These are phyloP conservation scores for Boletus rubescentipes DNA, from an alignment of 768 basidiomycete species.

Conservation along the genomic window DNA sequence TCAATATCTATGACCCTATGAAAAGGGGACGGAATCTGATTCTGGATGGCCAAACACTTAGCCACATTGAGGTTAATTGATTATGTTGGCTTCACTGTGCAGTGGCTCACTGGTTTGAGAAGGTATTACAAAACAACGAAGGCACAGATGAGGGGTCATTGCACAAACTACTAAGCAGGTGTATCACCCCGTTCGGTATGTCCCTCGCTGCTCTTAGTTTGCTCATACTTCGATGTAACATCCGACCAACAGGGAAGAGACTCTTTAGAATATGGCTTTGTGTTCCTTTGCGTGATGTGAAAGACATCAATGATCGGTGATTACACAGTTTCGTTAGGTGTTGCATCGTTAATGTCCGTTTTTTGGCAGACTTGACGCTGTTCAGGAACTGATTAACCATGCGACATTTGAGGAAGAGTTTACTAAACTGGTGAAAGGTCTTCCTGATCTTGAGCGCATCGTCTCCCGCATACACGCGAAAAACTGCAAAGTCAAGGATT, in stretches of 20 bases:
- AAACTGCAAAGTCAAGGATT: conserved; percentile 84
- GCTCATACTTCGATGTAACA: conserved; percentile 6
- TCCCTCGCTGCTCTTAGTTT: conserved; percentile 10
- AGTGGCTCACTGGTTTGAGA: conserved; percentile 6
- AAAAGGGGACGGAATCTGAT: conserved; percentile 81
- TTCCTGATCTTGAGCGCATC: conserved; percentile 92
- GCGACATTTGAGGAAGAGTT: conserved; percentile 77
- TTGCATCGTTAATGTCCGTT: conserved; percentile 17
- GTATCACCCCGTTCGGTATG: conserved; percentile 87
- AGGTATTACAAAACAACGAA: conserved; percentile 90
- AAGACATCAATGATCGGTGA: conserved; percentile 88
- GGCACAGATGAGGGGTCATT: conserved; percentile 91
- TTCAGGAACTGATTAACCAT: conserved; percentile 85
- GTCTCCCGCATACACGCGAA: conserved; percentile 95
- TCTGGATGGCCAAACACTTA: conserved; percentile 92
- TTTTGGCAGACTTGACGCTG: conserved; percentile 78
- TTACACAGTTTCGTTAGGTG: conserved; percentile 17
- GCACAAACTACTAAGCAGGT: conserved; percentile 75
- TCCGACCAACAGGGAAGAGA: conserved; percentile 68
- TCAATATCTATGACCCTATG: conserved; percentile 97
- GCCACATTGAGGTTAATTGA: conserved; percentile 80
- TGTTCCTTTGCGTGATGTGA: conserved; percentile 78
- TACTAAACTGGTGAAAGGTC: conserved; percentile 67
- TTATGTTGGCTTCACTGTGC: neutral
- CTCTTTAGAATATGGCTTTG: conserved; percentile 97